These are phyloP conservation scores for Gnaphalium uliginosum DNA, from an alignment of 129 eudicot genomes.

Conservation along the genomic window DNA sequence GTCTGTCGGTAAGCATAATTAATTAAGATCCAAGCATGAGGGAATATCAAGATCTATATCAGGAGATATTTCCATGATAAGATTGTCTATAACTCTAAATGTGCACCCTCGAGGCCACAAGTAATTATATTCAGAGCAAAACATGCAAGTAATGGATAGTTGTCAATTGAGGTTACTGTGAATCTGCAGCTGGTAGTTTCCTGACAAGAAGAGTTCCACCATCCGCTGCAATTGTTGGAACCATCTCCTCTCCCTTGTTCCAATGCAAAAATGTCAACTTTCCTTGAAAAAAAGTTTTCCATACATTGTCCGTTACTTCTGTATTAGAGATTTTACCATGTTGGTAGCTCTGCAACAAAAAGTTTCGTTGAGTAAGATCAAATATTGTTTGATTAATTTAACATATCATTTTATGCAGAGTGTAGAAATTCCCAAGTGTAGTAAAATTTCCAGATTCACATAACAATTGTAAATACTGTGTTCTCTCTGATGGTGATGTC, in stretches of 20 bases:
- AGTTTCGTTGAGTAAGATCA: too few species aligned
- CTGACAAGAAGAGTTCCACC: slow-evolving; percentile 96
- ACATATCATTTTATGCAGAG: background rate
- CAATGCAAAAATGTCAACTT: slow-evolving; percentile 78
- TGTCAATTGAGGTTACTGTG: slow-evolving; percentile 47
- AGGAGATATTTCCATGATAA: background rate
- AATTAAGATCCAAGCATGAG: background rate
- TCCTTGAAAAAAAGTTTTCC: slow-evolving; percentile 58
- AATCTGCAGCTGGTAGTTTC: slow-evolving; percentile 69
- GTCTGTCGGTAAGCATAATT: background rate
- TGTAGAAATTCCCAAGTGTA: background rate
- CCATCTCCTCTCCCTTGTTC: slow-evolving; percentile 91
- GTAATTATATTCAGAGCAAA: background rate
- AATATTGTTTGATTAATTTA: background rate
- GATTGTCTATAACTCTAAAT: background rate
- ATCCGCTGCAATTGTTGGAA: slow-evolving; percentile 64
- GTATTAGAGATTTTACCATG: slow-evolving; percentile 44
- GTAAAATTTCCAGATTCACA: background rate
- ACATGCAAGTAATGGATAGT: background rate
- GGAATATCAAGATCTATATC: background rate
- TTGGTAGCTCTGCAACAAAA: slow-evolving; percentile 38
- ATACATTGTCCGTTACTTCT: slow-evolving; percentile 48
- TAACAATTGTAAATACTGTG: background rate
- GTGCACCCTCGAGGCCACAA: background rate
- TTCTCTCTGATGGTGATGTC: background rate